These are phyloP conservation scores for Kuraishia piskuri DNA, from an alignment of 805 yeast species.

Conservation along the genomic window DNA sequence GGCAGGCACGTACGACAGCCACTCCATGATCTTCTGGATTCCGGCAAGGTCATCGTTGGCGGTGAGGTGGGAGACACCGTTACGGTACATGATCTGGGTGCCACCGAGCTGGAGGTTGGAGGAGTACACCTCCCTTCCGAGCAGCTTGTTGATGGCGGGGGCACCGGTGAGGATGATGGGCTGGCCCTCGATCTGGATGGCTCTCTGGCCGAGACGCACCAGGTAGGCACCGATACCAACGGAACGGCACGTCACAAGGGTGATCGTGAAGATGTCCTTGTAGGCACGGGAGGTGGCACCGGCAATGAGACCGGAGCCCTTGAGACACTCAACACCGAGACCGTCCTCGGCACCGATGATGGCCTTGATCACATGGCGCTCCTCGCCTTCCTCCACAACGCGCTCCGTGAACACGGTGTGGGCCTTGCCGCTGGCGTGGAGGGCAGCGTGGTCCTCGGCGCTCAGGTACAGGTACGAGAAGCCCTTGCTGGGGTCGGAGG, in stretches of 20 bases:
- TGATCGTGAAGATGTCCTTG: conserved; percentile 93
- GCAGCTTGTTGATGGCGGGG: conserved; percentile 92
- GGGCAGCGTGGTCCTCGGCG: conserved; percentile 48
- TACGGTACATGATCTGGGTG: conserved; percentile 95
- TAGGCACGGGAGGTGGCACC: conserved; percentile 98
- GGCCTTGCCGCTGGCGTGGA: conserved; percentile 52
- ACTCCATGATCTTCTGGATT: conserved; percentile 86
- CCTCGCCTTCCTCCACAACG: conserved; percentile 78
- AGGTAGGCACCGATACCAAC: conserved; percentile 99
- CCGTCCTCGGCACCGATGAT: conserved; percentile 94
- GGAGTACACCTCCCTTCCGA: conserved; percentile 95
- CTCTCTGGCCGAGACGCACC: conserved; percentile 97
- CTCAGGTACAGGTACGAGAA: conserved; percentile 82
- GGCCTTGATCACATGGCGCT: conserved; percentile 71
- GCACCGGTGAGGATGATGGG: conserved; percentile 99
- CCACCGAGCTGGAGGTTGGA: conserved; percentile 98
- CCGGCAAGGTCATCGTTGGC: conserved; percentile 97
- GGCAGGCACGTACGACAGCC: conserved; percentile 95
- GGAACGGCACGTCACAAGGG: conserved; percentile 98
- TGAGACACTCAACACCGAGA: conserved; percentile 95
- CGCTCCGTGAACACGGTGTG: conserved; percentile 66
- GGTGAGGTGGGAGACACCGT: conserved; percentile 97
- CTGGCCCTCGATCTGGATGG: conserved; percentile 97
- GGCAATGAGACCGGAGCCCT: conserved; percentile 97
- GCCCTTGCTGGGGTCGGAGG: conserved; percentile 69